Percentiles rank a stretch among this genome's conserved stretches.
phyloP scores from a whole-genome alignment of 805 yeast species.

The Teunomyces stri region DNA sequence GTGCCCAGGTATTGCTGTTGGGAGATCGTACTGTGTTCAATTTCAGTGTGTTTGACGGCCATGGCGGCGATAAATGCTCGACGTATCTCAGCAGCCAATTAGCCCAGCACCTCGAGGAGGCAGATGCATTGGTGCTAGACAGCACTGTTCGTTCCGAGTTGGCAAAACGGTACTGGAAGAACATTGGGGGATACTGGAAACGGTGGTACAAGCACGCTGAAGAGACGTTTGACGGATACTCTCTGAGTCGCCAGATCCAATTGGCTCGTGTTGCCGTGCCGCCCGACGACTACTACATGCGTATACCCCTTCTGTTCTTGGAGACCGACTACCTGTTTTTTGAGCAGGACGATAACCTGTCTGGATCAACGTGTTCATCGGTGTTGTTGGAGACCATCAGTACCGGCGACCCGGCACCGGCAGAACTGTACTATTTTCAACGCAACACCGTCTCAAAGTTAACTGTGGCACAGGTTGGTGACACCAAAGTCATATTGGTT shows the following conservation, averaged over 20 bases:
- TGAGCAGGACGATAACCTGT: conserved; percentile 31
- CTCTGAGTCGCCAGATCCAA: conserved; percentile 17
- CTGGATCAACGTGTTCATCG: conserved; percentile 77
- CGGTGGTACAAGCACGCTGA: conserved; percentile 57
- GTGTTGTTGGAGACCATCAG: conserved; percentile 53
- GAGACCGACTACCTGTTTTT: conserved; percentile 64
- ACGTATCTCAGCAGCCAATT: conserved; percentile 55
- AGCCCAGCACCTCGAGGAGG: conserved; percentile 49
- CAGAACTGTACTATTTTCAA: conserved; percentile 54
- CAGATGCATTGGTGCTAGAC: conserved; percentile 23
- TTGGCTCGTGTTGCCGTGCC: conserved; percentile 13
- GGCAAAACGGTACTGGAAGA: conserved; percentile 51
- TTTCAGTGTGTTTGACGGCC: conserved; percentile 87
- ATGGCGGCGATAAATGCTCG: conserved; percentile 82
- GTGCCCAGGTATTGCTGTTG: conserved; percentile 56
- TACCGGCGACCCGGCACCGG: conserved; percentile 21
- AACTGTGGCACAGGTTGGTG: conserved; percentile 88
- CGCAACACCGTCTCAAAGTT: conserved; percentile 64
- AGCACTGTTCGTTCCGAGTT: conserved; percentile 37
- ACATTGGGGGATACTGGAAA: conserved; percentile 84
- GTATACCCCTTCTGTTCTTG: conserved; percentile 64
- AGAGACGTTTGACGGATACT: conserved; percentile 22
- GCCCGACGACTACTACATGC: conserved; percentile 54
- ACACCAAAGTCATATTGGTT: conserved; percentile 82
- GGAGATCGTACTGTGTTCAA: conserved; percentile 44